Evolutionary conservation across 805 yeast genomes (phyloP).

Genomic region (Candida incommunis): DNA sequence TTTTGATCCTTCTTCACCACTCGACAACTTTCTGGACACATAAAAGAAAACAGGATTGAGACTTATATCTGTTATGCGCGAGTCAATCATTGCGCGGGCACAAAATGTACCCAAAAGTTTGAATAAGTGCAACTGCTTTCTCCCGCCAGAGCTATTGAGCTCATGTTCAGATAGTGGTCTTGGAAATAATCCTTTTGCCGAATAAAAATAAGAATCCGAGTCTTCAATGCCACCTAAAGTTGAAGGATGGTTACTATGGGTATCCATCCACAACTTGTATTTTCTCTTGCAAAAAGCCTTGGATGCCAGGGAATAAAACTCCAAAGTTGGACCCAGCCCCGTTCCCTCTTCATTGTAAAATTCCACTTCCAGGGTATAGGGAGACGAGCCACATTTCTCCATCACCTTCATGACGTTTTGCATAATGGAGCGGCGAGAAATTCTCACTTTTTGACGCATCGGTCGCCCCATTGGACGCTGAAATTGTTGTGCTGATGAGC

Average conservation of each 20-base stretch:
- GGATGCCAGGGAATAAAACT: slow-evolving; percentile 75
- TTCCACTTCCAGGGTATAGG: slow-evolving; percentile 75
- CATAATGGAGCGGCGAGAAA: slow-evolving; percentile 55
- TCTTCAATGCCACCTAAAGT: background rate
- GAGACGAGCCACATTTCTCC: slow-evolving; percentile 61
- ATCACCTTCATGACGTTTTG: slow-evolving; percentile 70
- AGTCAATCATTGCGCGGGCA: slow-evolving; percentile 77
- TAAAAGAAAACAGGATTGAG: slow-evolving; percentile 59
- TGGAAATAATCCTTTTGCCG: slow-evolving; percentile 57
- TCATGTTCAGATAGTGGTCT: slow-evolving; percentile 31
- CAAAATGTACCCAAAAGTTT: slow-evolving; percentile 64
- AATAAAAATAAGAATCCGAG: slow-evolving; percentile 24
- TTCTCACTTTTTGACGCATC: slow-evolving; percentile 62
- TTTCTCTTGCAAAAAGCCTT: slow-evolving; percentile 49
- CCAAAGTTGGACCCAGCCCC: slow-evolving; percentile 92
- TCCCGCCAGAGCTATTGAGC: slow-evolving; percentile 22
- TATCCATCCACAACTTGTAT: slow-evolving; percentile 56
- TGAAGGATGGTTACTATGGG: slow-evolving; percentile 4
- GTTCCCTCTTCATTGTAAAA: slow-evolving; percentile 89
- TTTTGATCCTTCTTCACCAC: slow-evolving; percentile 28
- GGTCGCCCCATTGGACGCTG: slow-evolving; percentile 48
- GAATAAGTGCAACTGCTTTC: slow-evolving; percentile 38
- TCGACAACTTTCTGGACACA: slow-evolving; percentile 8
- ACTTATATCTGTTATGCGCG: slow-evolving; percentile 72
- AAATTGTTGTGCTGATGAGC: slow-evolving; percentile 6